Evolutionary conservation across 331 rosid genomes (phyloP).

Genomic region (Acacia pycnantha): DNA sequence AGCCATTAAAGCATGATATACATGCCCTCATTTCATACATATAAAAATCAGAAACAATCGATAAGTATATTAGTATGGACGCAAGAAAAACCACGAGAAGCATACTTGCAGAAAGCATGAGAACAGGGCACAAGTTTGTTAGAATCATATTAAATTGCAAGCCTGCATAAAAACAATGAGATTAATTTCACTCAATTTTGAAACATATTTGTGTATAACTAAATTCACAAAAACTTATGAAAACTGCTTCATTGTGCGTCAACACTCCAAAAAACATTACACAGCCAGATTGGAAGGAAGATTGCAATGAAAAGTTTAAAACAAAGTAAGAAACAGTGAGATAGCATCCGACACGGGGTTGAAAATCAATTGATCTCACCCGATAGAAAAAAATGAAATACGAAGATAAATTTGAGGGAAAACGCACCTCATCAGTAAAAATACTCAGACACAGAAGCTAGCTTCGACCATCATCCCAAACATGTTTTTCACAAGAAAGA

Average conservation of each 20-base stretch:
- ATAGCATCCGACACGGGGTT: too few relatives aligned
- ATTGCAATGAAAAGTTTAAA: too few relatives aligned
- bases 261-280: too few relatives aligned
- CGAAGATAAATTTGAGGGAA: too few relatives aligned
- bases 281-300: too few relatives aligned
- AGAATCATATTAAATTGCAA: slow-evolving; percentile 49
- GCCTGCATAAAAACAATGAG: slow-evolving; percentile 26
- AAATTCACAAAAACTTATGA: background rate
- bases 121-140: slow-evolving; percentile 86
- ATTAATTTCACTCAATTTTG: slow-evolving; percentile 1
- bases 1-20: slow-evolving; percentile 74
- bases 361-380: too few relatives aligned
- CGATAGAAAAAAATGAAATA: too few relatives aligned
- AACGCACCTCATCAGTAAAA: too few relatives aligned
- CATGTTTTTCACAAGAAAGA: too few relatives aligned
- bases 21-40: slow-evolving; percentile 55
- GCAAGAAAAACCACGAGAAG: background rate
- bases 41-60: background rate
- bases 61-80: slow-evolving; percentile 9
- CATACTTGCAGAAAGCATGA: slow-evolving; percentile 67
- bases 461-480: too few relatives aligned
- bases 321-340: too few relatives aligned
- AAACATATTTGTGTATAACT: background rate
- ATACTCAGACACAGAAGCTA: too few relatives aligned
- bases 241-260: background rate